A percentile compares a stretch with the other conserved stretches of the same genome.
These are phyloP conservation scores for Penicillium olsonii DNA, from an alignment of 2,329 filamentous ascomycete species.

Conservation along the genomic window DNA sequence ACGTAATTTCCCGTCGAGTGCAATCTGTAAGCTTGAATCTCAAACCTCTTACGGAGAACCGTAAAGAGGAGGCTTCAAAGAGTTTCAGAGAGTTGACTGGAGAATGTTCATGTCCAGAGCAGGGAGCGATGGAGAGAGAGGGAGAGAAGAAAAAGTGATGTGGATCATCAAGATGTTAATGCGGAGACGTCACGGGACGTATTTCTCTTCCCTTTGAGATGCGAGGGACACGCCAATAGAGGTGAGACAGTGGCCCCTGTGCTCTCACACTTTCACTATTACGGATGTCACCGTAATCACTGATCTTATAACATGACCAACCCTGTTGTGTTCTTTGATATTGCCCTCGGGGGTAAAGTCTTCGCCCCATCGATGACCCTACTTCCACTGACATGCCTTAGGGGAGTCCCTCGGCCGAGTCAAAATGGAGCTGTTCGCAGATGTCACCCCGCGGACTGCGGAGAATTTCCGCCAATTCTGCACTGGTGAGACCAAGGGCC, in stretches of 20 bases:
- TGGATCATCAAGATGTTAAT: no score
- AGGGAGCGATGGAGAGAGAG: neutral
- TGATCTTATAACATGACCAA: conserved; percentile 26
- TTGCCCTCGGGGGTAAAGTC: conserved; percentile 49
- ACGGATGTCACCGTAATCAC: no score
- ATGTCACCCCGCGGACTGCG: conserved; percentile 81
- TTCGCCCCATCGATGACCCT: neutral
- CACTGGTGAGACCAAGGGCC: conserved; percentile 85
- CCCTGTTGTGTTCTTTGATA: conserved; percentile 53
- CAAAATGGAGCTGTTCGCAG: conserved; percentile 85
- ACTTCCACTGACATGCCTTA: conserved; percentile 37
- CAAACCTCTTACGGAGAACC: neutral
- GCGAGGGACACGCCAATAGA: neutral
- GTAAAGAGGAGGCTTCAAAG: neutral
- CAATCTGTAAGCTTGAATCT: neutral
- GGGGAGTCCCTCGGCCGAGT: conserved; percentile 84
- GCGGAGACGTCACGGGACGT: no score
- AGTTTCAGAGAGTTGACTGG: no score
- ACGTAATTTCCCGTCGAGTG: neutral
- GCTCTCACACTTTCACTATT: no score
- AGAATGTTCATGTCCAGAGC: conserved; percentile 2
- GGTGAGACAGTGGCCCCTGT: neutral
- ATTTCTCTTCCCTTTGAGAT: no score
- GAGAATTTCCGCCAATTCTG: conserved; percentile 98
- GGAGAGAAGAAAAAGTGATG: neutral